These are phyloP conservation scores for Colletotrichum simmondsii DNA, from an alignment of 2,329 filamentous ascomycete species.

Conservation along the genomic window DNA sequence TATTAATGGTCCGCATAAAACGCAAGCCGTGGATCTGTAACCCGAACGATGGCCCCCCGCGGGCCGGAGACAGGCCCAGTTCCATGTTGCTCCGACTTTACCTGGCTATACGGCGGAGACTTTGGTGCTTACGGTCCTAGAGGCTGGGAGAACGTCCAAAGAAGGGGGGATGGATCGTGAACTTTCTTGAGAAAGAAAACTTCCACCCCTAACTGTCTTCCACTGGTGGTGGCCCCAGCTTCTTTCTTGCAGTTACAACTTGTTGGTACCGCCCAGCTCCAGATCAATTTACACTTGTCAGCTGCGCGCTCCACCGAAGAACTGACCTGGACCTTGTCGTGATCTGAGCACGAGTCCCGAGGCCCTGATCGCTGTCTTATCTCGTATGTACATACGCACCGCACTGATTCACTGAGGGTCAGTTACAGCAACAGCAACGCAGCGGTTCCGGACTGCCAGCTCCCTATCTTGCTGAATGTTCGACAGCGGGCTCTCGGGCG, in stretches of 20 bases:
- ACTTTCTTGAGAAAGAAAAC: neutral
- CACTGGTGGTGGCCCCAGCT: neutral
- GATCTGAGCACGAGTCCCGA: slow-evolving; percentile 27
- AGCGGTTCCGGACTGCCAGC: no score
- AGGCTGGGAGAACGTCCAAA: neutral
- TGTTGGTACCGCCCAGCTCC: no score
- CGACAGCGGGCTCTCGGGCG: slow-evolving; percentile 7
- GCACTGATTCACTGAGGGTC: neutral
- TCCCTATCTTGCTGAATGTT: neutral
- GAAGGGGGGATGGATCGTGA: neutral
- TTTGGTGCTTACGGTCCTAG: neutral
- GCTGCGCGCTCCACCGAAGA: neutral
- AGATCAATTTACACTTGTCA: neutral
- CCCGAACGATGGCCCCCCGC: neutral
- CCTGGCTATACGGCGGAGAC: neutral
- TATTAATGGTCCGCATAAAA: slow-evolving; percentile 16
- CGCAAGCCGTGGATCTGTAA: slow-evolving; percentile 13
- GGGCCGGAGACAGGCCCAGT: neutral
- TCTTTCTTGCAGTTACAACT: neutral
- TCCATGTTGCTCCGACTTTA: neutral
- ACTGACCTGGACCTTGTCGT: neutral
- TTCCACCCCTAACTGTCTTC: no score
- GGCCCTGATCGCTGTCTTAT: slow-evolving; percentile 24
- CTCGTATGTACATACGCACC: neutral
- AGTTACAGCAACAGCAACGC: neutral